Percentiles rank a stretch among this genome's conserved stretches.
These are phyloP conservation scores for Blastobotrys terrestris DNA, from an alignment of 805 yeast genomes.

Conservation along the genomic window DNA sequence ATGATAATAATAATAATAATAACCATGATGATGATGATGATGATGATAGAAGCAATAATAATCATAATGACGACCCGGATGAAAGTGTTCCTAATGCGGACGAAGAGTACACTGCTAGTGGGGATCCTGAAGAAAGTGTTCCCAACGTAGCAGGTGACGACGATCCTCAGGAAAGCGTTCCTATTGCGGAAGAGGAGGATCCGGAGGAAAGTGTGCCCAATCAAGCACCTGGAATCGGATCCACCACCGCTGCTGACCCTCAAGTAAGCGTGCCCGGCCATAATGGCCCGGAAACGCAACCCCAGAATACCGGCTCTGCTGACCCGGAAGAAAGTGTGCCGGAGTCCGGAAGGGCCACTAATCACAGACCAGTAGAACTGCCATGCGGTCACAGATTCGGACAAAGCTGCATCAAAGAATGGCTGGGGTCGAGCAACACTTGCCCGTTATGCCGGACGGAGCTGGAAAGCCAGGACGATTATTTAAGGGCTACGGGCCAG, in stretches of 20 bases:
- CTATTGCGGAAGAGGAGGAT: constrained; percentile 2
- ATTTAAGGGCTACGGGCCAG: constrained; percentile 18
- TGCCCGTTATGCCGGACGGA: constrained; percentile 82
- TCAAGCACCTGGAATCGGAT: neutral
- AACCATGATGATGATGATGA: constrained; percentile 2
- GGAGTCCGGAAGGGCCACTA: neutral
- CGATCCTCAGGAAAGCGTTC: constrained; percentile 4
- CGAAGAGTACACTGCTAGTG: too few relatives aligned
- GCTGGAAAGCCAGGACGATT: constrained; percentile 35
- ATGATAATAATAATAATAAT: neutral
- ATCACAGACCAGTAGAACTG: constrained; percentile 63
- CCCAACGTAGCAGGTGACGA: constrained; percentile 6
- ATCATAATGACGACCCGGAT: constrained; percentile 7
- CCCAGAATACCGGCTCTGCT: neutral
- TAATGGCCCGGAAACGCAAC: neutral
- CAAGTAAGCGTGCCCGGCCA: constrained; percentile 5
- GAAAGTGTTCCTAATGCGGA: constrained; percentile 4
- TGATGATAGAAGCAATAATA: neutral
- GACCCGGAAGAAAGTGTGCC: constrained; percentile 15
- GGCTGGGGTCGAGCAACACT: constrained; percentile 68
- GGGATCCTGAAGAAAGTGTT: constrained; percentile 1
- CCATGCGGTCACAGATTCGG: constrained; percentile 91
- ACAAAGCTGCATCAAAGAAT: constrained; percentile 69
- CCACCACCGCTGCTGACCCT: neutral
- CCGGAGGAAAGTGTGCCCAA: constrained; percentile 1